Evolutionary conservation across 1,284 basidiomycete genomes (phyloP), one percentile per base, ranked within the genome.

Genomic region (Austroboletus niveus): DNA sequence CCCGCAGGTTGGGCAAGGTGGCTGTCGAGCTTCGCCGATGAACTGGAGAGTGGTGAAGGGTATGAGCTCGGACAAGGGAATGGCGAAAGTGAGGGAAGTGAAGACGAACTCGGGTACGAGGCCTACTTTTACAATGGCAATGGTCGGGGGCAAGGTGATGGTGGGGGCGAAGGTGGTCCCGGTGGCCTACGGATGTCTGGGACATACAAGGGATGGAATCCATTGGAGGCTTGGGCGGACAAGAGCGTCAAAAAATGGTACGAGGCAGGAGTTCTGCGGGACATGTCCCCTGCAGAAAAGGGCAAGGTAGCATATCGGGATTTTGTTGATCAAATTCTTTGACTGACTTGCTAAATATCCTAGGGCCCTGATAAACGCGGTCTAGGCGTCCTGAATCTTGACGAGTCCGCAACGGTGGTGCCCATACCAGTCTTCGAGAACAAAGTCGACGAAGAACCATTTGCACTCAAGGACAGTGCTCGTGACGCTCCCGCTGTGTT

Each of bases 1-100:
- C 78, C 82, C 35, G 86, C 83, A 11, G 96, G 96, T 5, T 99
- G 97, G 96, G 96, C 91, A 34, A 87, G 87, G 63, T 99, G 94
- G 90, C 72, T 99, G 36, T 85, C 93, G n/a, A 79, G 77, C 45
- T 96, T 98, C 64, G 94, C 86, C 3, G 96, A 99, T 42, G 94
- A 98, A 56, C 71, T 99, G 27, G 96, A 98, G 73, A 83, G 75
- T 45, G 92, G 93, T 4, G 92, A 95, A 51, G 88, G 89, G 2
- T 93, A 80, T 69, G 92, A 94, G 68, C 75, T 92, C 43, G 91
- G 89, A 15, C 72, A 72, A 15, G 65, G 60, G 15, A 72, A 69
- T 45, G 69, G 72, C n/a, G 75, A 70, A 11, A 79, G 73, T 35
- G 89, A 90, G 36, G 79, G 75, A 12, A 85, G 83, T 59, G 89